These are phyloP conservation scores for Pleodorina starrii DNA, from an alignment of 139 green algal species.

Conservation along the genomic window DNA sequence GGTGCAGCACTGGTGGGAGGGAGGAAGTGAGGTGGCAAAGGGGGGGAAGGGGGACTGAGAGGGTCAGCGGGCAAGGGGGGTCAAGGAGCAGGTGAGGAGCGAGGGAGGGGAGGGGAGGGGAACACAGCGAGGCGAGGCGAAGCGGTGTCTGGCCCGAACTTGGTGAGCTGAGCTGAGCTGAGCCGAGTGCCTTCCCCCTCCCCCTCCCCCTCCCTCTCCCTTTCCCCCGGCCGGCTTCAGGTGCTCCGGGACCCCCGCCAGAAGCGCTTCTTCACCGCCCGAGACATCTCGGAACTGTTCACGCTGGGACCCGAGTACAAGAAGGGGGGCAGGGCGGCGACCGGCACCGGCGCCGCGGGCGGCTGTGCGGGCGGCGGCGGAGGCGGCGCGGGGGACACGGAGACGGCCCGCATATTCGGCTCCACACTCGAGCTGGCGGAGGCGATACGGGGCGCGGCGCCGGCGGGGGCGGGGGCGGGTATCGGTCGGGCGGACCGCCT, in stretches of 20 bases:
- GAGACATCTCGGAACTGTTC: conserved; percentile 95
- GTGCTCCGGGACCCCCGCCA: conserved; percentile 94
- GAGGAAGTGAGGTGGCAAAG: too few relatives aligned
- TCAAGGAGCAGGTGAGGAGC: too few relatives aligned
- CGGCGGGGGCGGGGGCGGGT: background rate
- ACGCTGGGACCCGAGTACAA: conserved; percentile 85
- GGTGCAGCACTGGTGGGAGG: too few relatives aligned
- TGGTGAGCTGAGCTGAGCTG: too few relatives aligned
- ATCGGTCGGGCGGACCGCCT: background rate
- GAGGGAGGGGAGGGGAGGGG: too few relatives aligned
- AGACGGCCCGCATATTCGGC: conserved; percentile 89
- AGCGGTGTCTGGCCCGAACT: too few relatives aligned
- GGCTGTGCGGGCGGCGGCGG: background rate
- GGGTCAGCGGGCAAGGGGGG: too few relatives aligned
- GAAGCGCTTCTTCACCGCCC: conserved; percentile 92
- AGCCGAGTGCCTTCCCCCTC: too few relatives aligned
- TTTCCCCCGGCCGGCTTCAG: too few relatives aligned
- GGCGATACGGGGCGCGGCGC: background rate
- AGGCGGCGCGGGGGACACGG: conserved; percentile 52
- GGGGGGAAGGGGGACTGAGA: too few relatives aligned
- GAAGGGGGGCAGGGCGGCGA: background rate
- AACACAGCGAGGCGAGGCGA: too few relatives aligned
- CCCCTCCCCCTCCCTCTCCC: too few relatives aligned
- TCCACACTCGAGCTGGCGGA: conserved; percentile 51
- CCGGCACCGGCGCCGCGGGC: background rate